Base-by-base conservation (phyloP, 75 land plant genomes). In the Selaginella tamariscina region DNA sequence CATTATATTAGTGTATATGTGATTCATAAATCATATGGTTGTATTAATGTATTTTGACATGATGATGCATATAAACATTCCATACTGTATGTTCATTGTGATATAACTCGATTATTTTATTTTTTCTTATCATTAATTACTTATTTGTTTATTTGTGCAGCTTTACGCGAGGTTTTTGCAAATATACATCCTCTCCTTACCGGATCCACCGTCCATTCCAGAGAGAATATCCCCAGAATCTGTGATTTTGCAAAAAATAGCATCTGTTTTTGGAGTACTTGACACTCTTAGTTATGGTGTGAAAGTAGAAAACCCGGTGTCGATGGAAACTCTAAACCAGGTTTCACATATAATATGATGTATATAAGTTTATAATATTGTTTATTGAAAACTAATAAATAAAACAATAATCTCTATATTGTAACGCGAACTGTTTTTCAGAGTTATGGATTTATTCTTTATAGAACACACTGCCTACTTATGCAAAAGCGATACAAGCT, bases 261-360 rank as follows among this genome's bases (percentile, higher is more conserved):
- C 83, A 31, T 69, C 71, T 27, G 33, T 91, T 9, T 79, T 84
- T 68, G 78, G 82, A 56, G 64, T 74, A 24, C 72, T 88, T 59
- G 31, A 82, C 57, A 24, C 5, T 0, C 23, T 78, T 5, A 71
- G 71, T 69, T 32, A 71, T 28, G 80, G 78, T 1, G 70, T 82
- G 67, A 57, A 44, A 72, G 68, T 77, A 66, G 79, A 85, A 67
- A 64, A 72, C 23, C 97, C 97, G 29, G 30, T 80, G 2, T 32
- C 86, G 66, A 91, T 91, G 97, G 97, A 91, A 70, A 67, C 75
- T 68, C 82, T 84, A 24, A 80, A 79, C 9, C 89, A 91, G 89
- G 93, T 85, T 71, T 24, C 30, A 13, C 31, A 30, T 27, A 57
- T 24, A 20, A n/a, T n/a, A n/a, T n/a, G n/a, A n/a, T n/a, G n/a